Conservation (phyloP, 2,329 filamentous ascomycete species). For the Phyllosticta citriasiana region DNA sequence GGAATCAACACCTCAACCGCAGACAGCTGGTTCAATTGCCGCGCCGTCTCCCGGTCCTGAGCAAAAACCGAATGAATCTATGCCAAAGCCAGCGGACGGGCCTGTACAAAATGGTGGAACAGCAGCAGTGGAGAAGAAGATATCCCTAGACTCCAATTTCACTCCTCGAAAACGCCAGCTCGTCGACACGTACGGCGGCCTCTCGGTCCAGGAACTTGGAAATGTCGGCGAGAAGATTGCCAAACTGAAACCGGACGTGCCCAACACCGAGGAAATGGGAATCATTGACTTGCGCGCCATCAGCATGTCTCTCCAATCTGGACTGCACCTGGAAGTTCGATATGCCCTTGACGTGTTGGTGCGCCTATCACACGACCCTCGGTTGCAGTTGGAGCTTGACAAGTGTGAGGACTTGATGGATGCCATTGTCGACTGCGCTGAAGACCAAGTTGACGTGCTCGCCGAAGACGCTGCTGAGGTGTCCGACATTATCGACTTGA, state of each 20-base stretch:
- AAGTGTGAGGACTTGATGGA: conserved; percentile 84
- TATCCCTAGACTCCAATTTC: conserved; percentile 11
- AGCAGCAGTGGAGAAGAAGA: conserved; percentile 9
- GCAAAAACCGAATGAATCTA: conserved; percentile 18
- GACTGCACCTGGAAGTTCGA: conserved; percentile 81
- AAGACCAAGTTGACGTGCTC: conserved; percentile 77
- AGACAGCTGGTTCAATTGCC: conserved; percentile 17
- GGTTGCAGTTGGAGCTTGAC: conserved; percentile 56
- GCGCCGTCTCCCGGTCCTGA: conserved; percentile 19
- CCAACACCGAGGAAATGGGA: conserved; percentile 66
- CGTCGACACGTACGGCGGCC: conserved; percentile 52
- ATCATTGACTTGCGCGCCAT: conserved; percentile 84
- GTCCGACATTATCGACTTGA: conserved; percentile 74
- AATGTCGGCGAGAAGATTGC: conserved; percentile 58
- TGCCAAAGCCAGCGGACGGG: conserved; percentile 4
- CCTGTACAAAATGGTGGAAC: conserved; percentile 13
- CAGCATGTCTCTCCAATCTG: conserved; percentile 80
- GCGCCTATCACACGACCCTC: conserved; percentile 55
- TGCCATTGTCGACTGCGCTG: conserved; percentile 78
- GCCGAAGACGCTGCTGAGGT: conserved; percentile 76
- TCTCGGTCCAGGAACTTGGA: conserved; percentile 56
- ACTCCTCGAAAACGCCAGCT: conserved; percentile 34
- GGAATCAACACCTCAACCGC: conserved; percentile 24
- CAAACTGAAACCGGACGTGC: conserved; percentile 62
- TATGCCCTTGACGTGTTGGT: conserved; percentile 78